Base-by-base conservation (phyloP, 306 rosid species). In the Luffa aegyptiaca region DNA sequence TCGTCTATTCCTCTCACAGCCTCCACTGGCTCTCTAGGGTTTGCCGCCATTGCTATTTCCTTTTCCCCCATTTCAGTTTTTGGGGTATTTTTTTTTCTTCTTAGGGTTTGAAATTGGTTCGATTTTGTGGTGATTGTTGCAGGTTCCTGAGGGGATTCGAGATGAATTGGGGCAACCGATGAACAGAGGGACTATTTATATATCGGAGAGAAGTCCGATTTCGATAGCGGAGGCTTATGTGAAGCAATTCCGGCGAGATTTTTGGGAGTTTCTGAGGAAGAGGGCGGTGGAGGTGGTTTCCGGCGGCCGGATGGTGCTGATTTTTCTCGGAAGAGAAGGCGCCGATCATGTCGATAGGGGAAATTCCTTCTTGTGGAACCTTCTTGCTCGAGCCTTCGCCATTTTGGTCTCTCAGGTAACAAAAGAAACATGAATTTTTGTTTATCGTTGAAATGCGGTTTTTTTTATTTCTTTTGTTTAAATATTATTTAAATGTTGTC, bases 1-100 rank as follows among this genome's bases (percentile, higher is more conserved):
- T 92, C 81, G 93, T 92, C 81, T 88, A 92, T 83, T 91, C 98
- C 37, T 87, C 97, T 39, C 84, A 88, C 83, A 81, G 97, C 81
- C 82, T 95, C 35, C 98, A 95, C 86, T 95, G 98, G 97, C 97
- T 95, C 75, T 92, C 97, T 48, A 90, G 79, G 93, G 97, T 92
- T 21, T 21, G 39, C 66, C 5, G 42, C 41, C 35, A 0, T 21
- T 76, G 45, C 12, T 3, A 13, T 52, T 12, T 16, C 77, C 57
- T 6, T 4, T 0, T 44, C 73, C n/a, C 42, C 8, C 39, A 7
- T 59, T 58, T 56, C 62, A 12, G 17, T 10, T 48, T 48, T 48
- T 48, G 53, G 36, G 65, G 14, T 1, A n/a, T 41, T 1, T 35
- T 63, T 63, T 33, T 0, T 49, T 26, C 31, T 26, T 26, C 31